Evolutionary conservation across 805 yeast species (phyloP), one percentile per base, ranked within the genome.

Genomic region (Kazachstania viticola): DNA sequence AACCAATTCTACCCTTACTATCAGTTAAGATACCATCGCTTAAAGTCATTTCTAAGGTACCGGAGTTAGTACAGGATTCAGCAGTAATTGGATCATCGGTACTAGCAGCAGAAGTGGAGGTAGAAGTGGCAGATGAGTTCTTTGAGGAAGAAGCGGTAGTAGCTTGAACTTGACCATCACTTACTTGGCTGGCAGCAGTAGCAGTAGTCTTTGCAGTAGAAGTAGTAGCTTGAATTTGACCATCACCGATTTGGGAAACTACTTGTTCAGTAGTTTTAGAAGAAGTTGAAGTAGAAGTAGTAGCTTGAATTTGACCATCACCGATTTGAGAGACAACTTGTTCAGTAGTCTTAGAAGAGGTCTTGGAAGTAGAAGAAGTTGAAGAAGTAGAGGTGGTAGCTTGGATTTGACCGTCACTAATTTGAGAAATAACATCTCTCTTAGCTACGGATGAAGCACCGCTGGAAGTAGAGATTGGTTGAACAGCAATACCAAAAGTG

Each of bases 401-500:
- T 32, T 39, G 42, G 49, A 72, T 60, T 58, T 73, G 78, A 48
- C 79, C 79, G 44, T 73, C 80, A 45, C 67, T 65, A 36, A 73
- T 72, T 58, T 71, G 79, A 39, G 74, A 60, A 32, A 73, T 56
- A 35, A 60, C 69, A 23, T 48, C 58, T 49, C 64, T 58, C 51
- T 53, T 61, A 24, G 62, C 60, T 19, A 34, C 33, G 19, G 41
- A 30, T 25, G 46, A 38, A 21, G 60, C 38, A 26, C 17, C 25
- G 12, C n/a, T n/a, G n/a, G n/a, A n/a, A n/a, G 33, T 37, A 31
- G 70, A 37, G 28, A 69, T 44, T 38, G 79, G 70, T 40, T 64
- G 59, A 40, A 79, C 73, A 37, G 79, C 79, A 48, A 79, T 77
- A 61, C 87, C 88, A 48, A 79, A 79, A 30, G 67, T 51, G 30